Conservation (phyloP, 441 rosid genomes). For the Gossypium lobatum region DNA sequence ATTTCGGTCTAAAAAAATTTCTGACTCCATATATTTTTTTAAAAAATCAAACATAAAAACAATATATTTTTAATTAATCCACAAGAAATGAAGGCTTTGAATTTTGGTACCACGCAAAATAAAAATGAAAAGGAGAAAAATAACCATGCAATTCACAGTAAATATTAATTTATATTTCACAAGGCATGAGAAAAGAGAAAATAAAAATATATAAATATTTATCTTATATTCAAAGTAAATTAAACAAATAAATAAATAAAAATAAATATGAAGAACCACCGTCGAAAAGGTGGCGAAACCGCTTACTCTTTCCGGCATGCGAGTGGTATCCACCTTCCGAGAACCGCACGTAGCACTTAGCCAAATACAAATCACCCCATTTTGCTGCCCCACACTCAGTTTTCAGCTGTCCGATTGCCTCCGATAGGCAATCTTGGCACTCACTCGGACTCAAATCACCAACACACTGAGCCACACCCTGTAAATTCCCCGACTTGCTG, state of each 20-base stretch:
- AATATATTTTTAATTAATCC: too few relatives aligned
- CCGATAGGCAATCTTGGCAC: constrained; percentile 64
- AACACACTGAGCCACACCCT: constrained; percentile 46
- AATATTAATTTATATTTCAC: neutral
- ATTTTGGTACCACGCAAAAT: too few relatives aligned
- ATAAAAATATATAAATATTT: neutral
- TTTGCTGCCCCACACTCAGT: constrained; percentile 36
- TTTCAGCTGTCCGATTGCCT: constrained; percentile 48
- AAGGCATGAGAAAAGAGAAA: neutral
- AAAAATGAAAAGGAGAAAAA: neutral
- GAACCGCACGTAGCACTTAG: constrained; percentile 59
- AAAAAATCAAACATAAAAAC: too few relatives aligned
- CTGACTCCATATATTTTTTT: too few relatives aligned
- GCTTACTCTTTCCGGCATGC: constrained; percentile 43
- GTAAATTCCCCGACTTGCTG: constrained; percentile 31
- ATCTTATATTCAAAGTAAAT: neutral
- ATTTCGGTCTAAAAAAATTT: too few relatives aligned
- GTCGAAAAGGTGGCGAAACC: constrained; percentile 20
- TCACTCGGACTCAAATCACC: constrained; percentile 42
- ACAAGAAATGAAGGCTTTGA: too few relatives aligned
- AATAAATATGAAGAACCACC: constrained; percentile 22
- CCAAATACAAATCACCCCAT: constrained; percentile 50
- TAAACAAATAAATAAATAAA: neutral
- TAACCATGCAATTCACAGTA: neutral
- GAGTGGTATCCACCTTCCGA: constrained; percentile 44